Evolutionary conservation across 2,329 filamentous ascomycete species (phyloP).

Genomic region (Acrodontium crateriforme): DNA sequence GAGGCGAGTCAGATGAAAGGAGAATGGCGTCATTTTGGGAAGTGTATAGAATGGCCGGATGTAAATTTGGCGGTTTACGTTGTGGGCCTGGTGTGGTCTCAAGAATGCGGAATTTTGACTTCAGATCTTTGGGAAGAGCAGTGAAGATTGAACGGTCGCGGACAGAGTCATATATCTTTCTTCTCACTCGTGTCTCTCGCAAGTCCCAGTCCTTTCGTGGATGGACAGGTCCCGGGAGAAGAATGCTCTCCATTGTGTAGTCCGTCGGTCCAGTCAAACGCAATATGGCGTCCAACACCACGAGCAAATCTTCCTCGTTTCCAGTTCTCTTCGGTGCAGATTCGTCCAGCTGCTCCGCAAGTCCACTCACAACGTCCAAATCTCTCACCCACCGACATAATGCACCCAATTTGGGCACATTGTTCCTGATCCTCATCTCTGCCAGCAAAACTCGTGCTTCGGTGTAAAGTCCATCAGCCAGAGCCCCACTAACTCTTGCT

Average conservation of each 20-base stretch:
- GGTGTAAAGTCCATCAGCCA: conserved; percentile 50
- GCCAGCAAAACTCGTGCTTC: conserved; percentile 53
- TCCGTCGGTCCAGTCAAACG: conserved; percentile 51
- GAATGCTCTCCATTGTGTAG: conserved; percentile 9
- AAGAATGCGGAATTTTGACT: conserved; percentile 40
- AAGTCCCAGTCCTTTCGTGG: conserved; percentile 50
- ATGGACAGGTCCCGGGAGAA: conserved; percentile 34
- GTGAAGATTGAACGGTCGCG: conserved; percentile 42
- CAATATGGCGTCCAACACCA: conserved; percentile 50
- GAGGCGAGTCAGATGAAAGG: conserved; percentile 29
- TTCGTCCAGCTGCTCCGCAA: conserved; percentile 39
- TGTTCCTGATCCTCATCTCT: conserved; percentile 54
- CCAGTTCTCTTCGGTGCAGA: conserved; percentile 25
- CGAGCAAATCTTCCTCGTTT: conserved; percentile 42
- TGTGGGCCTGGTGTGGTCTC: conserved; percentile 46
- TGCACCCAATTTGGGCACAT: conserved; percentile 53
- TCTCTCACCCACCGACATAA: conserved; percentile 61
- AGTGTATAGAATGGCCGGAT: conserved; percentile 52
- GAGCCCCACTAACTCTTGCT: conserved; percentile 49
- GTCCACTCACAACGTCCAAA: conserved; percentile 52
- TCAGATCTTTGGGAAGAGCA: conserved; percentile 24
- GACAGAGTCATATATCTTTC: conserved; percentile 43
- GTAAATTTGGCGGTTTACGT: conserved; percentile 54
- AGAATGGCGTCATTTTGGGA: conserved; percentile 43
- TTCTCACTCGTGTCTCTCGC: conserved; percentile 26